These are phyloP conservation scores for Panicum virgatum DNA, from an alignment of 202 grass and related monocot species.

Conservation along the genomic window DNA sequence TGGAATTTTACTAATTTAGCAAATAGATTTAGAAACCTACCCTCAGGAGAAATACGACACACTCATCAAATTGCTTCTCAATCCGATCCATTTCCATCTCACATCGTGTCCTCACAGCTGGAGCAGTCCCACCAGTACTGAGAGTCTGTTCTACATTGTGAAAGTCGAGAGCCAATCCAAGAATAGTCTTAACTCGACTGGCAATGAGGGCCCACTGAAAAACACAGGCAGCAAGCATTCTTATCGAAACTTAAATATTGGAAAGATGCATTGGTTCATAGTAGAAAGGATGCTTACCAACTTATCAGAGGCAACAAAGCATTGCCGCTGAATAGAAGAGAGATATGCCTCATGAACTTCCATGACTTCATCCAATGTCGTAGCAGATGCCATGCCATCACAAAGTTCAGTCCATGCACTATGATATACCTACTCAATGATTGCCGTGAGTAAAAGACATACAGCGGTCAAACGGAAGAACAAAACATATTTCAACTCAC, in stretches of 20 bases:
- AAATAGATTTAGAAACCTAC: conserved; percentile 31
- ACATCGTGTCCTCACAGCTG: conserved; percentile 75
- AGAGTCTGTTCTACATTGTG: conserved; percentile 83
- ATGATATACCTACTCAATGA: conserved; percentile 72
- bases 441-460: conserved; percentile 6
- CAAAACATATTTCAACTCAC: conserved; percentile 51
- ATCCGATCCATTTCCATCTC: conserved; percentile 88
- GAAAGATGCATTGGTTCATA: not conserved
- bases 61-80: conserved; percentile 95
- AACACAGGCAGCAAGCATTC: not conserved
- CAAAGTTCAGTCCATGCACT: conserved; percentile 95
- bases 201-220: conserved; percentile 86
- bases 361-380: conserved; percentile 90
- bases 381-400: conserved; percentile 65
- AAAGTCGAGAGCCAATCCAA: conserved; percentile 85
- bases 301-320: conserved; percentile 88
- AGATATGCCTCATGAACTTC: conserved; percentile 92
- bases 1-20: not conserved
- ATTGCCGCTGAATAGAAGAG: conserved; percentile 92
- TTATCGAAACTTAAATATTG: not conserved
- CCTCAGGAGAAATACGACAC: conserved; percentile 81
- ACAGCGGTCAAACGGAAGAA: not conserved
- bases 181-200: conserved; percentile 90
- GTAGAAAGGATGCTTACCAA: conserved; percentile 50
- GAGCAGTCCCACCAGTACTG: conserved; percentile 59